Percentiles rank a stretch among this genome's conserved stretches.
phyloP scores from a whole-genome alignment of 495 filamentous ascomycete genomes.

The Aspergillus egyptiacus region DNA sequence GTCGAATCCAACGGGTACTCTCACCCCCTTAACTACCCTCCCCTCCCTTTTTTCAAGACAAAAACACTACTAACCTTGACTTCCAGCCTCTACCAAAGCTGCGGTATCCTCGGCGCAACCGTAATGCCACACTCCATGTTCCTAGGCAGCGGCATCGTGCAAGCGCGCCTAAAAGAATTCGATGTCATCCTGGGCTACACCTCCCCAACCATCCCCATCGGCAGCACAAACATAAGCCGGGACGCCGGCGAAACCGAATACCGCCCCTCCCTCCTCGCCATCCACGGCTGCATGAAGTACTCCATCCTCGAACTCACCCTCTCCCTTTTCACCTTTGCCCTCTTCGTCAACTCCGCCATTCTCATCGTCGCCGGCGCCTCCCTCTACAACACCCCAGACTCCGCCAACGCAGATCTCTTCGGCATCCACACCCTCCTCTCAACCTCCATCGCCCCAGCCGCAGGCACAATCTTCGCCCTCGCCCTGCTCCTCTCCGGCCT shows the following conservation, averaged over 20 bases:
- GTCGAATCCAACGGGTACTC: conserved; percentile 57
- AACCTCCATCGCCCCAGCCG: conserved; percentile 59
- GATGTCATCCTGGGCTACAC: conserved; percentile 59
- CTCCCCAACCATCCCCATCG: conserved; percentile 32
- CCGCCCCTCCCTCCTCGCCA: conserved; percentile 69
- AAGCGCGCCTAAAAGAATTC: conserved; percentile 73
- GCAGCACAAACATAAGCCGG: conserved; percentile 31
- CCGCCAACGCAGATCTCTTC: conserved; percentile 65
- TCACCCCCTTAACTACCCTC: background rate
- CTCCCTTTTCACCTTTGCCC: conserved; percentile 82
- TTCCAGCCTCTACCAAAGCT: conserved; percentile 74
- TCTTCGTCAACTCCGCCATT: conserved; percentile 92
- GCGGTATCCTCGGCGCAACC: conserved; percentile 87
- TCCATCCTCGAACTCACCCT: conserved; percentile 68
- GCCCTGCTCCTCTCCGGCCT: conserved; percentile 72
- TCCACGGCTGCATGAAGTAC: conserved; percentile 72
- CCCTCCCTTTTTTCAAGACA: too few species aligned
- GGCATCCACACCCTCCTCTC: conserved; percentile 75
- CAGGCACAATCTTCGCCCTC: conserved; percentile 70
- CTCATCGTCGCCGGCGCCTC: conserved; percentile 82
- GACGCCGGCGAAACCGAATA: conserved; percentile 62
- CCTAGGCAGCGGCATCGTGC: conserved; percentile 82
- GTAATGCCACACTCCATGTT: conserved; percentile 94
- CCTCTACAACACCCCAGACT: conserved; percentile 53
- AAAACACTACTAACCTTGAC: conserved; percentile 6